Base-by-base conservation (phyloP, 2,329 filamentous ascomycete genomes). In the Epichloe typhina region DNA sequence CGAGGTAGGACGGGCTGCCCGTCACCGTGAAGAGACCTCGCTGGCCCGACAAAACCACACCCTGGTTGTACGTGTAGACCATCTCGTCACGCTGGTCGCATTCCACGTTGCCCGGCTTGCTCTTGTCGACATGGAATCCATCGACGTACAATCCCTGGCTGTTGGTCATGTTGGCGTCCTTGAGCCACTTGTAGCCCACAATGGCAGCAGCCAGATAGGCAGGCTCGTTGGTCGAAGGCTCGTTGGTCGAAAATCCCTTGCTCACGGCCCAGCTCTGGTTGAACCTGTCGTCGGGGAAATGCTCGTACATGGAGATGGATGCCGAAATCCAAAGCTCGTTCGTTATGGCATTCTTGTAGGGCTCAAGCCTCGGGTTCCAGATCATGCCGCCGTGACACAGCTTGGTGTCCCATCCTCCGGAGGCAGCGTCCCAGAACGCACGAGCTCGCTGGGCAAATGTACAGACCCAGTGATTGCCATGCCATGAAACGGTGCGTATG, bases 1-100 rank as follows among this genome's bases (percentile, higher is more conserved):
- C 66, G 1, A 96, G 73, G 62, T 89, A 96, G 1, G 70, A 73
- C 2, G 71, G 65, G n/a, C 81, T 77, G 12, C 84, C 85, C 0
- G 87, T 95, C 13, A 81, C 82, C 54, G 86, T 77, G 80, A 86
- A 96, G 0, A 96, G 74, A 1, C 83, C 86, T 36, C 87, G 79
- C 50, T 88, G 79, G 12, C 88, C 90, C 4, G 86, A 89, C 21
- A 96, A 76, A 1, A 97, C 61, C 4, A 96, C 88, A 21, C 90
- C 91, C 66, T 97, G 91, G 67, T 97, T 97, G 70, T 97, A 96
- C 0, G 89, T 94, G 66, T 90, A 95, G 8, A 95, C 84, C 82
- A 89, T 91, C 58, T 90, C 81, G 65, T 95, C 87, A 46, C 89
- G 79, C 47, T 79, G 65, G 62, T 96, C 87, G 64, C 91, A 96